A percentile compares a stretch with the other conserved stretches of the same genome.
These are phyloP conservation scores for Solidago caesia DNA, from an alignment of 129 eudicot genomes.

Conservation along the genomic window DNA sequence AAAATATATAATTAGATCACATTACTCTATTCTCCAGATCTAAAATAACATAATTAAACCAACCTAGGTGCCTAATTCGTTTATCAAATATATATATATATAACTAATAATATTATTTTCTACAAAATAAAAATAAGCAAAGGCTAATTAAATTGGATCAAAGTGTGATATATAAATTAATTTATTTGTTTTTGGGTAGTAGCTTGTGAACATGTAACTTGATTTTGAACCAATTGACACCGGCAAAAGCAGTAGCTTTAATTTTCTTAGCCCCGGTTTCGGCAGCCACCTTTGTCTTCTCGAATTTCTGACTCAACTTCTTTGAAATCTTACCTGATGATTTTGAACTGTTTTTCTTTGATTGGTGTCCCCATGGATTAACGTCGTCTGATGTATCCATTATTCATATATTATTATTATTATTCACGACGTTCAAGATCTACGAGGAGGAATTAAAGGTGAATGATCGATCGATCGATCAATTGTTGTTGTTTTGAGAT, in stretches of 20 bases:
- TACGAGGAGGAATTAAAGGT: neutral
- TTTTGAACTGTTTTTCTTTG: constrained; percentile 24
- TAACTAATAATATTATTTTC: too few species aligned
- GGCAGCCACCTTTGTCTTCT: constrained; percentile 36
- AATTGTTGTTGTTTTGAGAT: neutral
- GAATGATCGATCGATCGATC: neutral
- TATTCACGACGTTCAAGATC: constrained; percentile 3
- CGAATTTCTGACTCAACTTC: constrained; percentile 26
- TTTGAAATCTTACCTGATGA: constrained; percentile 25
- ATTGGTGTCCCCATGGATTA: constrained; percentile 39
- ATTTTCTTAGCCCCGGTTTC: constrained; percentile 20
- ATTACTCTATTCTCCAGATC: too few species aligned
- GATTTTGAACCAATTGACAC: constrained; percentile 36
- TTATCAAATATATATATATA: too few species aligned
- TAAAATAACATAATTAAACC: too few species aligned
- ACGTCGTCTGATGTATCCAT: constrained; percentile 32
- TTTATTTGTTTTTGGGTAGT: constrained; percentile 35
- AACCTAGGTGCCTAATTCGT: too few species aligned
- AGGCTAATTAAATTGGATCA: too few species aligned
- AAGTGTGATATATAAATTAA: neutral
- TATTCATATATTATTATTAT: neutral
- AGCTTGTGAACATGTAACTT: constrained; percentile 35
- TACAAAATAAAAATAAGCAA: too few species aligned
- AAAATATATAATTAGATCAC: too few species aligned
- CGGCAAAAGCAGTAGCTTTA: constrained; percentile 36